Evolutionary conservation across 345 rosid species (phyloP), one percentile per base, ranked within the genome.

Genomic region (Lagerstroemia speciosa): DNA sequence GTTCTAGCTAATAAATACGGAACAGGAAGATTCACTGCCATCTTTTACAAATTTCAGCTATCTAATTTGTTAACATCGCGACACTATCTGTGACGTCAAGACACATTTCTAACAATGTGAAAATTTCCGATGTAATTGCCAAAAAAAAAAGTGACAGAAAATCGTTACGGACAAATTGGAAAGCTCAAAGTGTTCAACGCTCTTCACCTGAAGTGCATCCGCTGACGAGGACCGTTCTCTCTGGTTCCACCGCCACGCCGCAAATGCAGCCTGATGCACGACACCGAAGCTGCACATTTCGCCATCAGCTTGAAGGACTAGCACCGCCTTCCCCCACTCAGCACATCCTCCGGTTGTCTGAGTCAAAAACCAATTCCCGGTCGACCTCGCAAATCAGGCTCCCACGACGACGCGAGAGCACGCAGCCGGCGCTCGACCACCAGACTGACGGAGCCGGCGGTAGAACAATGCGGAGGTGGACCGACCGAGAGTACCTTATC

Each of bases 271-370:
- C 80, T 85, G 66, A 78, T 40, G 73, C 80, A 85, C 37, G 77
- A 75, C 24, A 82, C 73, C 14, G 79, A 80, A 67, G 86, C 75
- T 65, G 71, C 77, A 69, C 69, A 83, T 38, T 79, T 82, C 46
- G 85, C 91, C 96, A 87, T 89, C 73, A 78, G 45, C 66, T 9
- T 69, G 67, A n/a, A n/a, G n/a, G 69, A 3, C 17, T 20, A 12
- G 27, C 27, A 14, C 26, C 66, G 19, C 48, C 19, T 64, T 22
- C 48, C 68, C 52, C 52, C 74, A 66, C 69, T 78, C 83, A 80
- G 53, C 69, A 73, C 83, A 72, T 80, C 62, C 53, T 58, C 46
- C 12, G 22, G 41, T 71, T 37, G 60, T 15, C 19, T 62, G 36
- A 68, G 30, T 19, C 62, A 55, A 53, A 16, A 10, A 19, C 30